Evolutionary conservation across 1,284 basidiomycete genomes (phyloP).

Genomic region (Neonothopanus nambi): DNA sequence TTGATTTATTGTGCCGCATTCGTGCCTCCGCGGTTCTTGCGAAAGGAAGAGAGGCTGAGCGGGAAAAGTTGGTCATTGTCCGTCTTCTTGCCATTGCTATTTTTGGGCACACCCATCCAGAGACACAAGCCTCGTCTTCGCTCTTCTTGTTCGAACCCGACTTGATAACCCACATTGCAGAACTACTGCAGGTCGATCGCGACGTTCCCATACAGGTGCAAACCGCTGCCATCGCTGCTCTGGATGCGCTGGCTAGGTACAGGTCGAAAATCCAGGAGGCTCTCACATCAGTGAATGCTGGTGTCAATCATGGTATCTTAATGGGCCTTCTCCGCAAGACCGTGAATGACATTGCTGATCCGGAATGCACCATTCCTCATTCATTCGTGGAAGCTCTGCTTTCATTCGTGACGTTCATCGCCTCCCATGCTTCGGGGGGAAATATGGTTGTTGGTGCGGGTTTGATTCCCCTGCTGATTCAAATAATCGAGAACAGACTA

Average conservation of each 20-base stretch:
- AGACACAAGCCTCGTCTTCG: conserved; percentile 76
- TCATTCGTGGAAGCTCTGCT: conserved; percentile 87
- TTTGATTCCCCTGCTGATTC: conserved; percentile 85
- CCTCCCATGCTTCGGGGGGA: conserved; percentile 81
- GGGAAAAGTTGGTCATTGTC: conserved; percentile 81
- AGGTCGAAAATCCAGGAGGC: conserved; percentile 85
- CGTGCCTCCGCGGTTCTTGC: conserved; percentile 74
- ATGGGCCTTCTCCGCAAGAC: conserved; percentile 87
- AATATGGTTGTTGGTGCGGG: conserved; percentile 98
- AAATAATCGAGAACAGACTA: conserved; percentile 79
- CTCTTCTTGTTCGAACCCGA: conserved; percentile 96
- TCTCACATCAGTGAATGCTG: conserved; percentile 88
- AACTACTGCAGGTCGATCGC: conserved; percentile 81
- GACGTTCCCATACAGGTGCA: conserved; percentile 71
- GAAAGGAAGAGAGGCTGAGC: conserved; percentile 56
- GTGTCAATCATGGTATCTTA: conserved; percentile 93
- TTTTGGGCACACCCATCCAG: conserved; percentile 82
- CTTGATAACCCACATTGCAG: conserved; percentile 84
- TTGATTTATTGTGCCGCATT: conserved; percentile 88
- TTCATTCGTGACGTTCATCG: conserved; percentile 86
- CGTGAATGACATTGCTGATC: conserved; percentile 66
- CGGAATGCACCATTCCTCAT: conserved; percentile 68
- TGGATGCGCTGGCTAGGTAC: conserved; percentile 90
- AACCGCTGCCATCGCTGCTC: conserved; percentile 81
- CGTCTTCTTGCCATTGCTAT: conserved; percentile 89